A percentile compares a stretch with the other conserved stretches of the same genome.
Evolutionary conservation across 2,329 filamentous ascomycete genomes (phyloP).

Genomic region (Aspergillus uvarum): DNA sequence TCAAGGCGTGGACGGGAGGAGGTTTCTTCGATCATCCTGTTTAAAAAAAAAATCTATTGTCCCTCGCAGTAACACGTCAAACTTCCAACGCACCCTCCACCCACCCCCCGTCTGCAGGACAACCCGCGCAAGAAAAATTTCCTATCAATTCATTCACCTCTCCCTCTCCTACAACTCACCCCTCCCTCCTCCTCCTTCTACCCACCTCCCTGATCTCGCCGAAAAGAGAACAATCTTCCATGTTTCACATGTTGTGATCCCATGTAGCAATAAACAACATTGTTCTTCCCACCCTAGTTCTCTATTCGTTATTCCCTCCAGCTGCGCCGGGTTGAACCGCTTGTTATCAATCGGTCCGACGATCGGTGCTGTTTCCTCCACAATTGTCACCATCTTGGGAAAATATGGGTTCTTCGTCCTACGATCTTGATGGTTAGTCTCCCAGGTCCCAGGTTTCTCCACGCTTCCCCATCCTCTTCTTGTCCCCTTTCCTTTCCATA

Average conservation of each 20-base stretch:
- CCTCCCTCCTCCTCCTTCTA: not conserved
- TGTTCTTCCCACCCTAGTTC: constrained; percentile 6
- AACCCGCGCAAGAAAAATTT: not conserved
- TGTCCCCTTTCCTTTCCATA: constrained; percentile 10
- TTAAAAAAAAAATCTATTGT: constrained; percentile 14
- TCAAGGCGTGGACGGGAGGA: constrained; percentile 3
- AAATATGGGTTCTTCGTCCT: constrained; percentile 37
- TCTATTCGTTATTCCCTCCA: constrained; percentile 9
- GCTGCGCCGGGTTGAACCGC: constrained; percentile 20
- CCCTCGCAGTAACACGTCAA: constrained; percentile 16
- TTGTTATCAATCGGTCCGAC: constrained; percentile 21
- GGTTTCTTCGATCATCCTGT: not conserved
- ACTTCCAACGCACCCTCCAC: constrained; percentile 1
- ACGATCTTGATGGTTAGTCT: constrained; percentile 42
- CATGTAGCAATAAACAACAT: constrained; percentile 23
- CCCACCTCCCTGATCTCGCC: not conserved
- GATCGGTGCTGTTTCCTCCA: constrained; percentile 22
- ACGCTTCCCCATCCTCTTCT: constrained; percentile 11
- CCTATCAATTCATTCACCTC: constrained; percentile 6
- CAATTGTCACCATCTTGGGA: constrained; percentile 19
- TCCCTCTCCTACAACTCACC: not conserved
- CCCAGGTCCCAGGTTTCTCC: constrained; percentile 15
- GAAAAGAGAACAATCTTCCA: constrained; percentile 2
- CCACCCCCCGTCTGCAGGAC: not conserved
- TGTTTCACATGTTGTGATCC: constrained; percentile 13